Conservation (phyloP, 352 stramenopile genomes). For the Phytophthora parvispora region DNA sequence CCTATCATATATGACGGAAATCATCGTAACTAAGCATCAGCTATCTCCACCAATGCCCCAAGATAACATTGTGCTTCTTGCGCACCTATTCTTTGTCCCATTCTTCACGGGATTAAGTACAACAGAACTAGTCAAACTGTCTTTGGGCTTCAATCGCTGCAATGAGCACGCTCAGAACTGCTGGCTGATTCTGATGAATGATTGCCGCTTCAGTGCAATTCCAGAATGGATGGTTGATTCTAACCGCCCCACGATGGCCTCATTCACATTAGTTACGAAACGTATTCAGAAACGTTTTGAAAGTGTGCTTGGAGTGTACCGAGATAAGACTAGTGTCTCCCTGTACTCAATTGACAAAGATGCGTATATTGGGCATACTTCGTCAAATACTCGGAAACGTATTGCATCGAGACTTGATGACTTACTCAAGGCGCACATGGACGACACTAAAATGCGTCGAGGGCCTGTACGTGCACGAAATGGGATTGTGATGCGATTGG, state of each 20-base stretch:
- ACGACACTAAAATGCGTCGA: constrained; percentile 16
- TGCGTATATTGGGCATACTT: constrained; percentile 10
- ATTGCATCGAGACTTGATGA: constrained; percentile 13
- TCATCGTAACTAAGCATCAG: neutral
- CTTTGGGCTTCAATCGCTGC: constrained; percentile 32
- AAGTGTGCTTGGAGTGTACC: neutral
- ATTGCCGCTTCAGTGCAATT: constrained; percentile 14
- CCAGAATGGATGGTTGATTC: constrained; percentile 28
- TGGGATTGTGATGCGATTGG: constrained; percentile 22
- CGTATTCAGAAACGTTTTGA: constrained; percentile 21
- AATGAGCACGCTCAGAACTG: neutral
- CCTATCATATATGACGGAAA: constrained; percentile 17
- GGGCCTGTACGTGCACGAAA: constrained; percentile 13
- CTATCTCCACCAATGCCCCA: constrained; percentile 20
- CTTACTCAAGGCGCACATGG: constrained; percentile 15
- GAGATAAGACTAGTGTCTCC: neutral
- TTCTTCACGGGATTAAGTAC: constrained; percentile 39
- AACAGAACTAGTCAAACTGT: constrained; percentile 36
- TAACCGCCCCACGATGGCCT: neutral
- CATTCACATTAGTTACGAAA: constrained; percentile 10
- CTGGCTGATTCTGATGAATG: constrained; percentile 10
- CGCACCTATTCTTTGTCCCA: constrained; percentile 33
- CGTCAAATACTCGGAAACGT: constrained; percentile 12
- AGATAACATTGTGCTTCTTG: constrained; percentile 20
- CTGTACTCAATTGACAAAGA: constrained; percentile 25